Conservation (phyloP, 768 basidiomycete species). For the Serendipita sp. region DNA sequence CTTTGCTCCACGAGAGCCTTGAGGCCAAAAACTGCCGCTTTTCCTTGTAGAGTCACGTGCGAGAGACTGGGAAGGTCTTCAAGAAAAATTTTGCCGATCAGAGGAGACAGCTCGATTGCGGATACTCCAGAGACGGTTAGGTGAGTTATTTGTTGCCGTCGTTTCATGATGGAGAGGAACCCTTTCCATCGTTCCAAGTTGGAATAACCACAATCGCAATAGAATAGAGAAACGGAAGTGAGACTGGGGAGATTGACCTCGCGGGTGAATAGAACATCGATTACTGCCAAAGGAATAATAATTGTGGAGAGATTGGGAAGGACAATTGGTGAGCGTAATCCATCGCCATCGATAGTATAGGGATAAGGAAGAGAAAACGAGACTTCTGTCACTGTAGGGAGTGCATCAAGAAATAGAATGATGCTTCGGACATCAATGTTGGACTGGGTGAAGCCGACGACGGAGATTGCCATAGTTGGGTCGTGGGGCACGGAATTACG, state of each 20-base stretch:
- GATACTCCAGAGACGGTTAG: too few species aligned
- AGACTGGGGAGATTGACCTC: background rate
- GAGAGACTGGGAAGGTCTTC: too few species aligned
- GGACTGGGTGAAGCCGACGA: background rate
- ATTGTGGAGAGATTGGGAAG: background rate
- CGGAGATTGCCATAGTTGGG: background rate
- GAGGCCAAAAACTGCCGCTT: too few species aligned
- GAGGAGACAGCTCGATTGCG: too few species aligned
- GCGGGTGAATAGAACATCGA: background rate
- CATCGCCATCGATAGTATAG: conserved; percentile 1
- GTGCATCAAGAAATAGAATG: background rate
- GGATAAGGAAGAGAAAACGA: background rate
- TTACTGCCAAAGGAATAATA: background rate
- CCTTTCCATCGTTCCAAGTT: too few species aligned
- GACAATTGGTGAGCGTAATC: background rate
- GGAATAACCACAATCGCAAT: too few species aligned
- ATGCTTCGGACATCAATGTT: background rate
- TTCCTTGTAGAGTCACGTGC: too few species aligned
- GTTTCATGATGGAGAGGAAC: too few species aligned
- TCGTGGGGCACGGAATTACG: background rate
- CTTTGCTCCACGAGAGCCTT: too few species aligned
- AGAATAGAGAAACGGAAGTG: too few species aligned
- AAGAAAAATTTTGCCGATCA: too few species aligned
- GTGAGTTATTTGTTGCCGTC: too few species aligned
- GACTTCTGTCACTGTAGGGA: background rate